Percentiles rank a stretch among this genome's conserved stretches.
These are phyloP conservation scores for Nasturtium officinale DNA, from an alignment of 345 rosid species.

Conservation along the genomic window DNA sequence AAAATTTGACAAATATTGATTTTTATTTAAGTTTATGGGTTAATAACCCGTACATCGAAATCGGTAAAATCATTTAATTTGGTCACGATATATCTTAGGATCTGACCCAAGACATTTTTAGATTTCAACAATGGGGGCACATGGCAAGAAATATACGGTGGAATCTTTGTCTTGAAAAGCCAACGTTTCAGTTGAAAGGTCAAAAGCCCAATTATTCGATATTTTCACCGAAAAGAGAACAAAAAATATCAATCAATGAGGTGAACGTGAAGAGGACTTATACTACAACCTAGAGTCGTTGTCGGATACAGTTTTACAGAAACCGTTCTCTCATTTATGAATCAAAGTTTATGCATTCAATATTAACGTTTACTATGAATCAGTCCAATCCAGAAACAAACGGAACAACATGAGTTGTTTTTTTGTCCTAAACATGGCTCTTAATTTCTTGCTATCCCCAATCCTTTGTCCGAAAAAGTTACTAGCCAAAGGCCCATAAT, in stretches of 20 bases:
- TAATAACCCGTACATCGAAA: too few species aligned
- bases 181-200: slow-evolving; percentile 25
- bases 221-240: slow-evolving; percentile 28
- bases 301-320: slow-evolving; percentile 38
- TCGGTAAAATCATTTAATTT: too few species aligned
- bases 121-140: too few species aligned
- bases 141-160: too few species aligned
- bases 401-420: slow-evolving; percentile 22
- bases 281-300: slow-evolving; percentile 27
- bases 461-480: not conserved
- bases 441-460: not conserved
- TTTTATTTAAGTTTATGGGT: too few species aligned
- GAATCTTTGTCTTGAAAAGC: too few species aligned
- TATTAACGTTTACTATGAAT: slow-evolving; percentile 2
- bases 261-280: slow-evolving; percentile 43
- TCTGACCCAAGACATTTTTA: too few species aligned
- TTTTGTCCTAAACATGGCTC: not conserved
- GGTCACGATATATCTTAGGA: too few species aligned
- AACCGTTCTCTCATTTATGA: slow-evolving; percentile 22
- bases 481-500: slow-evolving; percentile 9
- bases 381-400: slow-evolving; percentile 32
- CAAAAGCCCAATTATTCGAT: slow-evolving; percentile 15
- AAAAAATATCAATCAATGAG: slow-evolving; percentile 32
- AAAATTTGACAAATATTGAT: too few species aligned
- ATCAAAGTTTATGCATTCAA: not conserved